These are phyloP conservation scores for Silene conica DNA, from an alignment of 148 eudicot genomes.

Conservation along the genomic window DNA sequence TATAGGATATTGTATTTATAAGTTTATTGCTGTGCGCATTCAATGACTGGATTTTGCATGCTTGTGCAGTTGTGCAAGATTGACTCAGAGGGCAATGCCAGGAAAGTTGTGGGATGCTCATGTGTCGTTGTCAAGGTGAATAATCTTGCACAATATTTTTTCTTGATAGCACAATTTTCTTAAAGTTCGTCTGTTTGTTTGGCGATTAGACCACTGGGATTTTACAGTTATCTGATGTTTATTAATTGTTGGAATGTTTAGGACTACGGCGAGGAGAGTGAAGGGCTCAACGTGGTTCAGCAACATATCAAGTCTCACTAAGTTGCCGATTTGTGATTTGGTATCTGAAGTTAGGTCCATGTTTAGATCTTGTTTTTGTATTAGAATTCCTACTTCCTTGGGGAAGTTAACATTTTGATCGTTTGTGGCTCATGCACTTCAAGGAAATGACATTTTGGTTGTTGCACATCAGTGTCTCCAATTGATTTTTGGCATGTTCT, in stretches of 20 bases:
- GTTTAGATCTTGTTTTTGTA: not conserved
- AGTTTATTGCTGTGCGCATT: not conserved
- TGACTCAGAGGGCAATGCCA: slow-evolving; percentile 30
- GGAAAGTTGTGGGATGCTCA: slow-evolving; percentile 30
- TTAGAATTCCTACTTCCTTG: not conserved
- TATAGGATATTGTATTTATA: too few relatives aligned
- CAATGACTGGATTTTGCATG: not conserved
- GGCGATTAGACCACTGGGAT: not conserved
- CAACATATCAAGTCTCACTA: slow-evolving; percentile 25
- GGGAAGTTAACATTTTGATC: not conserved
- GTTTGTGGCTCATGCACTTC: not conserved
- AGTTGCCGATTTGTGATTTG: not conserved
- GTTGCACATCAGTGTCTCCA: not conserved
- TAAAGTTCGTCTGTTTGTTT: too few relatives aligned
- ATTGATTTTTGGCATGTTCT: not conserved
- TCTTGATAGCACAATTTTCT: too few relatives aligned
- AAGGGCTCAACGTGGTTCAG: slow-evolving; percentile 25
- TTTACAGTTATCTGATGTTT: not conserved
- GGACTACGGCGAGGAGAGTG: slow-evolving; percentile 28
- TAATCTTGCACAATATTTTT: not conserved
- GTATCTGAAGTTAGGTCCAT: not conserved
- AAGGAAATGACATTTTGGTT: not conserved
- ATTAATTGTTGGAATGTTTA: not conserved
- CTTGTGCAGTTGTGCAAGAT: slow-evolving; percentile 26
- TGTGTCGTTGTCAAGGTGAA: slow-evolving; percentile 26